Conservation (phyloP, 2,329 filamentous ascomycete genomes). For the Mycosphaerella arachidis region DNA sequence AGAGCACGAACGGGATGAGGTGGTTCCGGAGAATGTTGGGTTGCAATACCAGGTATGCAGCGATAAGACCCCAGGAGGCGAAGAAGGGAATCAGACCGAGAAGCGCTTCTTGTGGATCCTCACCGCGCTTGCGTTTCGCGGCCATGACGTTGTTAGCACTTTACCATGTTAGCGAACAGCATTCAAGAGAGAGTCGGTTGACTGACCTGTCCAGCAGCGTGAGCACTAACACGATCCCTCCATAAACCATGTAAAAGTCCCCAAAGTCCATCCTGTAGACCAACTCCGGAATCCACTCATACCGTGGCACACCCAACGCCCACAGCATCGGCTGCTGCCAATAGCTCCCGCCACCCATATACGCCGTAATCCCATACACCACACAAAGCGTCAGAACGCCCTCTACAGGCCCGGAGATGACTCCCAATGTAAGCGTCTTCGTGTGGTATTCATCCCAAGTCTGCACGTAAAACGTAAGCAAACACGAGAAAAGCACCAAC, state of each 20-base stretch:
- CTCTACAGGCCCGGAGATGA: slow-evolving; percentile 92
- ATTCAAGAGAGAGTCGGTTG: not conserved
- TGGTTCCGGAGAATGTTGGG: slow-evolving; percentile 77
- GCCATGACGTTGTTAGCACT: slow-evolving; percentile 78
- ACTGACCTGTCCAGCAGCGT: slow-evolving; percentile 69
- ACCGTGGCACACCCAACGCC: slow-evolving; percentile 63
- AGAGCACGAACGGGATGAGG: slow-evolving; percentile 83
- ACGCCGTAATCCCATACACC: slow-evolving; percentile 79
- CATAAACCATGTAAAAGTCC: slow-evolving; percentile 89
- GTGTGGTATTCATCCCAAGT: slow-evolving; percentile 99
- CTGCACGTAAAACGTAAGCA: slow-evolving; percentile 96
- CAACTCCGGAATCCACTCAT: slow-evolving; percentile 60
- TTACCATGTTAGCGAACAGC: slow-evolving; percentile 3
- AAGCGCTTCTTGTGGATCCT: slow-evolving; percentile 69
- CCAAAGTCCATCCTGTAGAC: slow-evolving; percentile 81
- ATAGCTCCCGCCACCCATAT: slow-evolving; percentile 78
- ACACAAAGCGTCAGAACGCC: slow-evolving; percentile 78
- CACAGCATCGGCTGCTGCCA: slow-evolving; percentile 81
- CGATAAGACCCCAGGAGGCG: slow-evolving; percentile 69
- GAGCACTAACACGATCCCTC: slow-evolving; percentile 71
- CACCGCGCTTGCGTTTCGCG: slow-evolving; percentile 68
- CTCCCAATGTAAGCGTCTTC: slow-evolving; percentile 84
- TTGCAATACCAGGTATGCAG: slow-evolving; percentile 76
- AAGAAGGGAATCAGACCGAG: slow-evolving; percentile 80
- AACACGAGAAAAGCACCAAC: slow-evolving; percentile 72